phyloP scores from a whole-genome alignment of 2,329 filamentous ascomycete species.

The Bimuria novae-zelandiae region DNA sequence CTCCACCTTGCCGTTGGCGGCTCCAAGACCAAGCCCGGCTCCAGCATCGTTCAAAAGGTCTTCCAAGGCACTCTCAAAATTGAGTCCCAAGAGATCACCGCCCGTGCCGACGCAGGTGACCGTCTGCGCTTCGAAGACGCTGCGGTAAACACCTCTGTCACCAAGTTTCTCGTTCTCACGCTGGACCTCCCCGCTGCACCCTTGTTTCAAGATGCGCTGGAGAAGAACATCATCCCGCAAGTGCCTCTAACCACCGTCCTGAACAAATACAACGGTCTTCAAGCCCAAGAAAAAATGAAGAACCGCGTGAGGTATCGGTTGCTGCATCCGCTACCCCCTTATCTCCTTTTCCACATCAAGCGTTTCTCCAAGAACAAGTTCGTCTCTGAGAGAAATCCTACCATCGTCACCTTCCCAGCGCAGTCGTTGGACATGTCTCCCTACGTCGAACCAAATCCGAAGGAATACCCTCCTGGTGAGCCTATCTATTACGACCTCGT shows the following conservation, averaged over 20 bases:
- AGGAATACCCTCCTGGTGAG: constrained; percentile 71
- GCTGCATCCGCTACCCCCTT: constrained; percentile 87
- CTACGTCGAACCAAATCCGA: constrained; percentile 86
- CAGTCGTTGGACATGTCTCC: constrained; percentile 83
- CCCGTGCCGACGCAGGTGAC: constrained; percentile 84
- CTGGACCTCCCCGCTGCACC: constrained; percentile 90
- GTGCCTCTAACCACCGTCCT: constrained; percentile 77
- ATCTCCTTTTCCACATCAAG: constrained; percentile 92
- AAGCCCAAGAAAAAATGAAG: constrained; percentile 84
- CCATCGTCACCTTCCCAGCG: constrained; percentile 94
- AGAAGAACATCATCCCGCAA: constrained; percentile 95
- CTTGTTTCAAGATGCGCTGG: constrained; percentile 92
- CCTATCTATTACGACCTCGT: constrained; percentile 95
- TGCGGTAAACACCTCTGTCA: constrained; percentile 75
- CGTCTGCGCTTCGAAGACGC: constrained; percentile 92
- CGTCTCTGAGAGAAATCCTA: constrained; percentile 92
- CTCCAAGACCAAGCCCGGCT: constrained; percentile 81
- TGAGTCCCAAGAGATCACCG: constrained; percentile 91
- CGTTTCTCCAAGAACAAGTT: constrained; percentile 98
- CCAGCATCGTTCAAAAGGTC: constrained; percentile 85
- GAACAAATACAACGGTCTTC: constrained; percentile 88
- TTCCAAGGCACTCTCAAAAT: constrained; percentile 93
- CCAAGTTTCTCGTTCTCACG: constrained; percentile 87
- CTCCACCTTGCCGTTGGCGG: constrained; percentile 90
- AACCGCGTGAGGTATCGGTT: constrained; percentile 88